Percentiles rank a stretch among this genome's conserved stretches.
phyloP scores from a whole-genome alignment of 148 eudicot species.

The Nyssa sinensis region DNA sequence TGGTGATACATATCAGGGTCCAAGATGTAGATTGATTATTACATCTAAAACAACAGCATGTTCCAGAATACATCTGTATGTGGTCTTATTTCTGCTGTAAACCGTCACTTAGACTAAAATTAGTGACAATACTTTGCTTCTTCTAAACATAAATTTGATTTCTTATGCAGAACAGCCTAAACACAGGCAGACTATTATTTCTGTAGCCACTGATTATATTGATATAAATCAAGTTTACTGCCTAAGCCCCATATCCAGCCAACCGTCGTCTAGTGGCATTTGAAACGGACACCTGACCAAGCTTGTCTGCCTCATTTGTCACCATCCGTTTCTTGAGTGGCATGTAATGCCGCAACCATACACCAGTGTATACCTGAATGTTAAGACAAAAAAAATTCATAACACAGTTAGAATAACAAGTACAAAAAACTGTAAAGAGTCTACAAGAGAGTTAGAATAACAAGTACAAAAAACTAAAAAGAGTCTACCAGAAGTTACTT shows the following conservation, averaged over 20 bases:
- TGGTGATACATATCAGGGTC: neutral
- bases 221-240: neutral
- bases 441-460: neutral
- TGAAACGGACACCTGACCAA: constrained; percentile 76
- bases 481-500: neutral
- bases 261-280: constrained; percentile 86
- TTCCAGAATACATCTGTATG: neutral
- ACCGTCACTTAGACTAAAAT: neutral
- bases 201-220: neutral
- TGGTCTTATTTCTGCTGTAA: neutral
- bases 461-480: neutral
- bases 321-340: constrained; percentile 58
- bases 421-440: neutral
- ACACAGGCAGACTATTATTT: neutral
- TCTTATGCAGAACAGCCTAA: neutral
- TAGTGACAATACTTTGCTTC: too few species aligned
- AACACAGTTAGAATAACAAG: neutral
- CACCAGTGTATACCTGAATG: constrained; percentile 81
- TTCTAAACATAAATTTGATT: neutral
- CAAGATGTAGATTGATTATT: neutral
- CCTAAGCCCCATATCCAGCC: constrained; percentile 67
- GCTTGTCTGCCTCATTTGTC: constrained; percentile 44
- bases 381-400: neutral
- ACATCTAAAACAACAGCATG: neutral
- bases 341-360: constrained; percentile 69